Evolutionary conservation across 2,329 filamentous ascomycete species (phyloP).

Genomic region (Colletotrichum tamarilloi): DNA sequence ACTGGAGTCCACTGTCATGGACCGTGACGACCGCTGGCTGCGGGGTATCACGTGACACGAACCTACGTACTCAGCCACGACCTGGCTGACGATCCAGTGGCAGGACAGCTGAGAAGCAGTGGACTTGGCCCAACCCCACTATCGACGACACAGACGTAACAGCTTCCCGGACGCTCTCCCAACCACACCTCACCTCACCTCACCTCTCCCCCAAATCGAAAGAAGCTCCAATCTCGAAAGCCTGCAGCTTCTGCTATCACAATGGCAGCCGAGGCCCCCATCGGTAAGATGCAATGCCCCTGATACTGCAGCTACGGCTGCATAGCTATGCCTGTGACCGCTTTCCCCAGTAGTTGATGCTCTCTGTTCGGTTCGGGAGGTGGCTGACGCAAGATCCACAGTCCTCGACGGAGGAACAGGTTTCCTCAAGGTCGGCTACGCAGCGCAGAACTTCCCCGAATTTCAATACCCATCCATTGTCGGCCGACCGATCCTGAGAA

Average conservation of each 20-base stretch:
- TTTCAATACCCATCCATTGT: conserved; percentile 99
- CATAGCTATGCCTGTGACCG: neutral
- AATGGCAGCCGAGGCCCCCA: conserved; percentile 67
- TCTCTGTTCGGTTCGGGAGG: conserved; percentile 26
- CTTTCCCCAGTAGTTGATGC: neutral
- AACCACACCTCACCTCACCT: conserved; percentile 26
- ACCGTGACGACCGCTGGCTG: conserved; percentile 28
- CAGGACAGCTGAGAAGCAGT: conserved; percentile 27
- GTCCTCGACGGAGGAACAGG: conserved; percentile 99
- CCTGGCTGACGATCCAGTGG: conserved; percentile 31
- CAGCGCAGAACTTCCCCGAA: conserved; percentile 99
- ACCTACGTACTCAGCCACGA: conserved; percentile 24
- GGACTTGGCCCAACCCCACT: conserved; percentile 34
- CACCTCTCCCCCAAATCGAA: conserved; percentile 43
- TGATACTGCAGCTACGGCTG: neutral
- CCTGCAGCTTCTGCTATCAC: conserved; percentile 39
- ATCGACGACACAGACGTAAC: conserved; percentile 38
- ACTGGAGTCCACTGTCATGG: no score
- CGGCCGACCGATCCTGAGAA: conserved; percentile 95
- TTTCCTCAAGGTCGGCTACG: conserved; percentile 99
- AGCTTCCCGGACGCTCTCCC: conserved; percentile 31
- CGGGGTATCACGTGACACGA: conserved; percentile 52
- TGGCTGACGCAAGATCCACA: conserved; percentile 50
- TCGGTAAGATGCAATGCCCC: conserved; percentile 55
- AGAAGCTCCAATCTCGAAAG: conserved; percentile 27